These are phyloP conservation scores for Ganoderma boninense DNA, from an alignment of 1,284 basidiomycete genomes.

Conservation along the genomic window DNA sequence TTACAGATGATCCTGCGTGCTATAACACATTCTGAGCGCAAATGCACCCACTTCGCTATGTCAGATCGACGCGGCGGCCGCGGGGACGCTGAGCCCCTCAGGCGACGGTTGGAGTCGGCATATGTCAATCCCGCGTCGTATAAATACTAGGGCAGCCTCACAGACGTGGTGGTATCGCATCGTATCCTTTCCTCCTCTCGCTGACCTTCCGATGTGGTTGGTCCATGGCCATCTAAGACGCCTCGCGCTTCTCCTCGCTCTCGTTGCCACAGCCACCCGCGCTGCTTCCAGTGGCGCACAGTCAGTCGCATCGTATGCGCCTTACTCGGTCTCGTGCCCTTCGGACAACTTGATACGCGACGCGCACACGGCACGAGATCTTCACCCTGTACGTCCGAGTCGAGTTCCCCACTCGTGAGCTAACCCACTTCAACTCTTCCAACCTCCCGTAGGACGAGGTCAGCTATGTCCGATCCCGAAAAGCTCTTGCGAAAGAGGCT, in stretches of 20 bases:
- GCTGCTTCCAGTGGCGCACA: background rate
- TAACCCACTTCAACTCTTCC: background rate
- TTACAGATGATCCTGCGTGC: background rate
- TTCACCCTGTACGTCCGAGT: background rate
- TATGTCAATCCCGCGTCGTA: background rate
- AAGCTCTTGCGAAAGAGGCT: background rate
- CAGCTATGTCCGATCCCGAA: slow-evolving; percentile 1
- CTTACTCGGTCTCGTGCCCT: background rate
- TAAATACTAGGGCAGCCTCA: background rate
- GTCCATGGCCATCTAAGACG: background rate
- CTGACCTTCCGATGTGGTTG: background rate
- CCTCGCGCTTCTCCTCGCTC: background rate
- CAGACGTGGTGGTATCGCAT: background rate
- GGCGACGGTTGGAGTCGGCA: background rate
- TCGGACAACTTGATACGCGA: background rate
- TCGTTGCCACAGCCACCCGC: background rate
- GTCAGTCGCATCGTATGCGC: background rate
- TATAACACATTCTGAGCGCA: background rate
- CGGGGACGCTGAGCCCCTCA: background rate
- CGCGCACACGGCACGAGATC: background rate
- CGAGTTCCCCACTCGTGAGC: background rate
- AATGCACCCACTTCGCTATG: background rate
- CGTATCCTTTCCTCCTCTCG: background rate
- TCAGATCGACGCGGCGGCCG: background rate
- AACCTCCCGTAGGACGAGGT: background rate